These are phyloP conservation scores for Lanmaoa pseudosensibilis DNA, from an alignment of 768 basidiomycete species.

Conservation along the genomic window DNA sequence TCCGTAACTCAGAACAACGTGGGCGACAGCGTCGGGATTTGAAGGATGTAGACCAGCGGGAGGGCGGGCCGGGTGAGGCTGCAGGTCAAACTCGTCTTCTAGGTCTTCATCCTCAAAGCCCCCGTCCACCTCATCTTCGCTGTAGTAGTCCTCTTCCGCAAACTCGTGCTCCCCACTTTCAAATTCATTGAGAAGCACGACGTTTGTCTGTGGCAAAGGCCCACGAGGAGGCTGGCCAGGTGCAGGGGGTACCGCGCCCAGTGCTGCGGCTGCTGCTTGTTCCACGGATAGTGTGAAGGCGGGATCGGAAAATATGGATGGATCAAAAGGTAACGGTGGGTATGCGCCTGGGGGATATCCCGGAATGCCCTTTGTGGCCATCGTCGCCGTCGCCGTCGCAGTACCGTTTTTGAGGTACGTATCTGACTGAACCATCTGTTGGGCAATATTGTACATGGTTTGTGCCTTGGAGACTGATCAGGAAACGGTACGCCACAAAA, in stretches of 20 bases:
- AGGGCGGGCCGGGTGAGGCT: constrained; percentile 25
- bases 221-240: constrained; percentile 35
- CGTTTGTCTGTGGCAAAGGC: constrained; percentile 34
- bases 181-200: constrained; percentile 41
- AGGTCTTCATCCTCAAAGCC: constrained; percentile 41
- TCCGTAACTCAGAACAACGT: constrained; percentile 43
- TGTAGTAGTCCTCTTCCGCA: constrained; percentile 45
- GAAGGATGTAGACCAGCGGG: constrained; percentile 15
- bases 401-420: constrained; percentile 38
- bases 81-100: constrained; percentile 32
- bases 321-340: constrained; percentile 48
- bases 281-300: constrained; percentile 53
- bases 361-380: constrained; percentile 35
- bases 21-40: constrained; percentile 33
- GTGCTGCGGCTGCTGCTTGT: constrained; percentile 42
- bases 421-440: constrained; percentile 57
- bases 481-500: constrained; percentile 20
- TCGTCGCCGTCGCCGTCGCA: constrained; percentile 30
- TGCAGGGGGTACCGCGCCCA: constrained; percentile 29
- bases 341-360: constrained; percentile 44
- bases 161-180: constrained; percentile 37
- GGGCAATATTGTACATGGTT: constrained; percentile 68
- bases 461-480: constrained; percentile 47
- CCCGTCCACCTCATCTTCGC: constrained; percentile 48
- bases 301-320: constrained; percentile 54